Evolutionary conservation across 768 basidiomycete genomes (phyloP).

Genomic region (Boletales sp.): DNA sequence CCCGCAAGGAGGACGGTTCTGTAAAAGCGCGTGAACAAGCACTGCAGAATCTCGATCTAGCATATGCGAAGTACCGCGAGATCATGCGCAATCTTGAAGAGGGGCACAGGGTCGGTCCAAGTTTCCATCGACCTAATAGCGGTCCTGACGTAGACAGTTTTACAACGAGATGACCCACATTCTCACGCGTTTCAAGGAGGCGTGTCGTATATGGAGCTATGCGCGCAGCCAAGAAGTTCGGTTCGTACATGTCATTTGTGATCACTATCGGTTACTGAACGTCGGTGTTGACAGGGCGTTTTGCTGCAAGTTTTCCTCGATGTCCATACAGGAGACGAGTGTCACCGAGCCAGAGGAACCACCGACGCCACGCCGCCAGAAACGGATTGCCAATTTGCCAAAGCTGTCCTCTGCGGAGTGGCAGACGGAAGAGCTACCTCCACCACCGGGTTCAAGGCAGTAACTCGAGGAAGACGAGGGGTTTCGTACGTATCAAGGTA

Average conservation of each 20-base stretch:
- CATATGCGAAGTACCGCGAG: slow-evolving; percentile 86
- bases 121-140: background rate
- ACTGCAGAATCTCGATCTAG: slow-evolving; percentile 77
- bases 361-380: slow-evolving; percentile 14
- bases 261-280: no score
- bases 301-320: slow-evolving; percentile 18
- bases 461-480: no score
- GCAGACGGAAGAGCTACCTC: slow-evolving; percentile 48
- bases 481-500: no score
- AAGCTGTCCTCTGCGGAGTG: slow-evolving; percentile 49
- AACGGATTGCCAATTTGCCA: slow-evolving; percentile 40
- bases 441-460: slow-evolving; percentile 33
- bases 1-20: slow-evolving; percentile 71
- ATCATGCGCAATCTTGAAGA: slow-evolving; percentile 83
- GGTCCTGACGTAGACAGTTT: slow-evolving; percentile 50
- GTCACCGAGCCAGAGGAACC: slow-evolving; percentile 6
- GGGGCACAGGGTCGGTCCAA: slow-evolving; percentile 64
- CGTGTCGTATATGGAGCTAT: slow-evolving; percentile 72
- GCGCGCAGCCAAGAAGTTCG: slow-evolving; percentile 70
- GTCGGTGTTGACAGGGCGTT: slow-evolving; percentile 13
- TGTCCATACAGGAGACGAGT: slow-evolving; percentile 31
- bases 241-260: slow-evolving; percentile 31
- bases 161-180: slow-evolving; percentile 83
- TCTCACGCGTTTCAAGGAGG: slow-evolving; percentile 68
- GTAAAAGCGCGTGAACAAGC: slow-evolving; percentile 80